Conservation (phyloP, 2,329 filamentous ascomycete species). For the Colletotrichum orchidophilum region DNA sequence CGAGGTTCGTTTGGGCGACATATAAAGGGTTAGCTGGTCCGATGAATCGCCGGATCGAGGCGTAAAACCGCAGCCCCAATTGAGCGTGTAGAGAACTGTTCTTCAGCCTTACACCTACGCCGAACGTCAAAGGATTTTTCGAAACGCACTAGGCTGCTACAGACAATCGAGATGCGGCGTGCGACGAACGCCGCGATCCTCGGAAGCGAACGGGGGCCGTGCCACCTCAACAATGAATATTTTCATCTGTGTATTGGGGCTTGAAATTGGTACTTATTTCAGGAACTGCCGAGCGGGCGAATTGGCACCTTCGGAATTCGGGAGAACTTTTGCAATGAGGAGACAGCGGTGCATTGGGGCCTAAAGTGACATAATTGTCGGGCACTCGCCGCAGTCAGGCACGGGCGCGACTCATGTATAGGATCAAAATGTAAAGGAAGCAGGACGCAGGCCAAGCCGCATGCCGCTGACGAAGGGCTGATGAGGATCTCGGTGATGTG, state of each 20-base stretch:
- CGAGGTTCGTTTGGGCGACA: neutral
- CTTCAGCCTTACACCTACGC: neutral
- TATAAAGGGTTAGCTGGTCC: neutral
- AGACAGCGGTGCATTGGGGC: slow-evolving; percentile 19
- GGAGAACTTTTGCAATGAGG: neutral
- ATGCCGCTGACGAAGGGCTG: neutral
- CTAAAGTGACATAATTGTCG: slow-evolving; percentile 22
- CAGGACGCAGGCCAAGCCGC: slow-evolving; percentile 1
- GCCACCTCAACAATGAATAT: neutral
- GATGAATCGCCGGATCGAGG: neutral
- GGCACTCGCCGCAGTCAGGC: slow-evolving; percentile 8
- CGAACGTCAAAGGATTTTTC: neutral
- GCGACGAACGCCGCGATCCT: neutral
- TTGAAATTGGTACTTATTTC: neutral
- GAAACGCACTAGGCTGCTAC: neutral
- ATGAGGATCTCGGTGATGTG: neutral
- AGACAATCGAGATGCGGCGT: neutral
- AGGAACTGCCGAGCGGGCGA: neutral
- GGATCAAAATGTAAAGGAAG: neutral
- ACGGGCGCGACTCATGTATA: slow-evolving; percentile 25
- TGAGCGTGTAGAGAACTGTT: neutral
- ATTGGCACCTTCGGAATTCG: neutral
- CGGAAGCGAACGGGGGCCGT: neutral
- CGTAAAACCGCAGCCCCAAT: neutral
- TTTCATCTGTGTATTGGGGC: neutral